Base-by-base conservation (phyloP, 805 yeast species). In the Pichia cephalocereana region DNA sequence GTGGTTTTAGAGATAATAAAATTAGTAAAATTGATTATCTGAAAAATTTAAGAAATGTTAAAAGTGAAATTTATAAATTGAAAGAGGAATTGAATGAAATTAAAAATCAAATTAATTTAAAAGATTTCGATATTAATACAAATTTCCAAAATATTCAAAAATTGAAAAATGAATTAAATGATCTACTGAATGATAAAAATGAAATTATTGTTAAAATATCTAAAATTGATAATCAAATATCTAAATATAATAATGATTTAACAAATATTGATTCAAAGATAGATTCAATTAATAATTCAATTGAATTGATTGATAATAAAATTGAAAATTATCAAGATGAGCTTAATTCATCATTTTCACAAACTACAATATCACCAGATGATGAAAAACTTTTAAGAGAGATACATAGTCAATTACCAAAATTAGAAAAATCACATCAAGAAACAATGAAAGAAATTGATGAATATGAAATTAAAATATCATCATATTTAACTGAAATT, bases 1-100 rank as follows among this genome's bases (percentile, higher is more conserved):
- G 98, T 65, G 98, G 98, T 44, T 87, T 76, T 57, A 76, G 86
- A 55, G 93, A 86, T 56, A 76, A 72, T 55, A 77, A 76, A 50
- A 71, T 69, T 46, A 82, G 88, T 0, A 74, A 95, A 56, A 65
- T 90, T 43, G 96, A 88, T 55, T 76, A 83, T 3, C 70, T 87
- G 57, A 79, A 79, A 46, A 61, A 67, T 14, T 74, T 84, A 53
- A 71, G 76, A 14, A 72, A 68, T 47, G 79, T 83, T 60, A 75
- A 70, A 40, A 61, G 64, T 3, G 80, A 79, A 40, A 67, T 75
- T 17, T 71, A 62, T n/a, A 61, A 62, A 4, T 60, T 71, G 8
- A 70, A 70, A 34, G 60, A 56, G 7, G 69, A 71, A 18, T 60
- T 82, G 30, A 59, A 62, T 7, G 63, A 64, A 8, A 57, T 80